Evolutionary conservation across 176 grass and related monocot species (phyloP).

Genomic region (Rhynchospora pubera): DNA sequence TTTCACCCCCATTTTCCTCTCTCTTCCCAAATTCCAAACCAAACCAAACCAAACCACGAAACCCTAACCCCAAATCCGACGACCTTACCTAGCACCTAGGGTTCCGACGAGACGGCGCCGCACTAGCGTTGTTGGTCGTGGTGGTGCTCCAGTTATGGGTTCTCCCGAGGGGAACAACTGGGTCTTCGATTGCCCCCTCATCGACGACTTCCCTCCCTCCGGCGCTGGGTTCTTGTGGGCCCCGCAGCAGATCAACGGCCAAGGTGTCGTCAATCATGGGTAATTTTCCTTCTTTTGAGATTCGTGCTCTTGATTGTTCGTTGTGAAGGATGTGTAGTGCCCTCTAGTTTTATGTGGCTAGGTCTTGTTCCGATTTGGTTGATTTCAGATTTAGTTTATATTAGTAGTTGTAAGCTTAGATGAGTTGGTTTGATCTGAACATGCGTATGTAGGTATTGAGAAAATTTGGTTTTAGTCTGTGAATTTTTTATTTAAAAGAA

Average conservation of each 20-base stretch:
- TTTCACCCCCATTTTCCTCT: neutral
- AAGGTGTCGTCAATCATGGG: neutral
- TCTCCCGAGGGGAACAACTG: slow-evolving; percentile 62
- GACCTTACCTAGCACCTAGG: neutral
- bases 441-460: neutral
- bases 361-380: neutral
- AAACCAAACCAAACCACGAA: neutral
- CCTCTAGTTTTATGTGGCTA: neutral
- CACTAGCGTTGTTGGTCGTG: neutral
- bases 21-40: neutral
- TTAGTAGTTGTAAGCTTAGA: neutral
- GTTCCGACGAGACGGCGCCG: slow-evolving; percentile 23
- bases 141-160: slow-evolving; percentile 30
- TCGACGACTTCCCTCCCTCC: slow-evolving; percentile 42
- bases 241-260: slow-evolving; percentile 17
- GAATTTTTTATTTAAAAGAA: neutral
- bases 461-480: neutral
- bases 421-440: neutral
- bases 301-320: slow-evolving; percentile 6
- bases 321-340: neutral
- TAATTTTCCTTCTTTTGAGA: neutral
- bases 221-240: slow-evolving; percentile 47
- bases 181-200: slow-evolving; percentile 72
- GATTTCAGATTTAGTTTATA: neutral
- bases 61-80: slow-evolving; percentile 9